These are phyloP conservation scores for Circinella minor DNA, from an alignment of 371 early-diverging fungal genomes.

Conservation along the genomic window DNA sequence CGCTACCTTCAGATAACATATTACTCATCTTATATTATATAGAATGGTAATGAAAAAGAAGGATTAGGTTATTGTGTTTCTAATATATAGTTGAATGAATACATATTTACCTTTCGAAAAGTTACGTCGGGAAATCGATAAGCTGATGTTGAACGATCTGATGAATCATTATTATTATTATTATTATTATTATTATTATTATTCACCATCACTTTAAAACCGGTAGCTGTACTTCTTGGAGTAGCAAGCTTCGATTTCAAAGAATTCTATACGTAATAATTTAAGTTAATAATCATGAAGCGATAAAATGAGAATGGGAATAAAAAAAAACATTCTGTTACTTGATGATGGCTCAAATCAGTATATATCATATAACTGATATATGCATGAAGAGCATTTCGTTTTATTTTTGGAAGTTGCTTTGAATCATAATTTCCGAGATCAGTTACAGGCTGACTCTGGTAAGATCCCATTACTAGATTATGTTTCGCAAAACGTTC, in stretches of 20 bases:
- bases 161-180: background rate
- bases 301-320: background rate
- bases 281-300: background rate
- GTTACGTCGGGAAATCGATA: background rate
- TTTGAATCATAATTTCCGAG: conserved; percentile 16
- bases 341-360: conserved; percentile 32
- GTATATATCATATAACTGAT: conserved; percentile 53
- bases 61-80: background rate
- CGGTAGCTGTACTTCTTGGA: background rate
- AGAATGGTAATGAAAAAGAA: background rate
- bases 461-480: conserved; percentile 15
- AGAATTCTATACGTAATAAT: conserved; percentile 10
- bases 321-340: background rate
- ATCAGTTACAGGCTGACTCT: background rate
- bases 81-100: background rate
- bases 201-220: background rate
- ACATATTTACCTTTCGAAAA: background rate
- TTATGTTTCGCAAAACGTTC: conserved; percentile 8
- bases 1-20: background rate
- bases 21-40: background rate
- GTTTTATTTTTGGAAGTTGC: conserved; percentile 31
- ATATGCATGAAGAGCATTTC: conserved; percentile 52
- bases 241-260: background rate
- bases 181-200: conserved; percentile 6
- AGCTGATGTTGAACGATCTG: background rate